Percentiles rank a stretch among this genome's conserved stretches.
Conservation (phyloP, 2,329 filamentous ascomycete species). For the Colletotrichum sp. region DNA sequence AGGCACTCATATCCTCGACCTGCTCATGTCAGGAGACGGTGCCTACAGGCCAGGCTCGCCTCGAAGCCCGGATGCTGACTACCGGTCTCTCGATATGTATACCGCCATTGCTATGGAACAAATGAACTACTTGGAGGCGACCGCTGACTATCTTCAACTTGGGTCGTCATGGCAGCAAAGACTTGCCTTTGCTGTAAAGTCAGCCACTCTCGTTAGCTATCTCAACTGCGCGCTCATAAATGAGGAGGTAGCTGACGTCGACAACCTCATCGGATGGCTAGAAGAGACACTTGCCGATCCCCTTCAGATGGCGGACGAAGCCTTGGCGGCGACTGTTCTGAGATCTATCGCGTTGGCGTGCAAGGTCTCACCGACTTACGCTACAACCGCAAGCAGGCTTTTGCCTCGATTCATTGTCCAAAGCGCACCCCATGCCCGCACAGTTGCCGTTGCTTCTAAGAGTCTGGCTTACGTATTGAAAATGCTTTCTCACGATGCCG, state of each 20-base stretch:
- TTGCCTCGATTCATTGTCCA: constrained; percentile 90
- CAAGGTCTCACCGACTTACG: constrained; percentile 73
- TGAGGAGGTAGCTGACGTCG: constrained; percentile 79
- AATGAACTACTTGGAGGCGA: constrained; percentile 85
- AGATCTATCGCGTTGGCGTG: constrained; percentile 84
- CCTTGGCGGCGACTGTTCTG: constrained; percentile 78
- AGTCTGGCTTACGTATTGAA: constrained; percentile 84
- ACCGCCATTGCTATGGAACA: constrained; percentile 79
- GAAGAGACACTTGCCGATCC: constrained; percentile 81
- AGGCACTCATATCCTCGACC: constrained; percentile 72
- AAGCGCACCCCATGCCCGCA: constrained; percentile 71
- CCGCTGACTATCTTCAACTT: constrained; percentile 87
- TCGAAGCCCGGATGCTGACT: constrained; percentile 54
- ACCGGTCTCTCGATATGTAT: constrained; percentile 65
- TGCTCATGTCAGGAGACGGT: constrained; percentile 67
- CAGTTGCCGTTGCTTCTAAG: constrained; percentile 79
- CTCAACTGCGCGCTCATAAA: constrained; percentile 85
- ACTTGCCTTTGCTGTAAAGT: constrained; percentile 85
- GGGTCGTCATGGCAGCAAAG: constrained; percentile 86
- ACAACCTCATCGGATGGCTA: constrained; percentile 83
- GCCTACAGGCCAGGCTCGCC: constrained; percentile 47
- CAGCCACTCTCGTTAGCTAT: constrained; percentile 80
- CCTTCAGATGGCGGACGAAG: constrained; percentile 80
- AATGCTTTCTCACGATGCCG: constrained; percentile 85
- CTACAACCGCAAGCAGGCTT: constrained; percentile 77